Evolutionary conservation across 202 grass and related monocot species (phyloP).

Genomic region (Hordeum pubiflorum): DNA sequence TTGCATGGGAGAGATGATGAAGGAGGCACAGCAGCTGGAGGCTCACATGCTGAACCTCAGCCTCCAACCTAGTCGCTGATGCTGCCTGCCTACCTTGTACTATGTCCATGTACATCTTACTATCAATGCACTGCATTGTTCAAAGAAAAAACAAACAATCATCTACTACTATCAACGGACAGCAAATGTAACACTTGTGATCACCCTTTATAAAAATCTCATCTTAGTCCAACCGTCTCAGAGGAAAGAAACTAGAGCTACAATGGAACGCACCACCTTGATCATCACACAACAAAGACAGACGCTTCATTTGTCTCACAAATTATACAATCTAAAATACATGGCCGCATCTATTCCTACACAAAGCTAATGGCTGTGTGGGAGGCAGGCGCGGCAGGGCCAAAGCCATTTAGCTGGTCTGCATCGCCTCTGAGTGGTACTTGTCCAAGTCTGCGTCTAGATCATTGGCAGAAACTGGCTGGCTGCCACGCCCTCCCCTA

Average conservation of each 20-base stretch:
- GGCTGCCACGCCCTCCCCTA: conserved; percentile 9
- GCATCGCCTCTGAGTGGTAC: conserved; percentile 40
- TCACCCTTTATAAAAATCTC: not conserved
- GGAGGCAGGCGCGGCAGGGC: not conserved
- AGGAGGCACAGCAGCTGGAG: conserved; percentile 46
- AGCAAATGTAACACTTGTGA: not conserved
- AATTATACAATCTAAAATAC: not conserved
- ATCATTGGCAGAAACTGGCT: conserved; percentile 42
- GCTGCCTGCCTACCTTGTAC: not conserved
- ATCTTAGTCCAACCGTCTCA: not conserved
- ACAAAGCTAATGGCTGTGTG: not conserved
- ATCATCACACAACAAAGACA: not conserved
- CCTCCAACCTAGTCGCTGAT: not conserved
- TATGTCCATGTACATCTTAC: not conserved
- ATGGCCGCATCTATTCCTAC: conserved; percentile 1
- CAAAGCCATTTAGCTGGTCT: conserved; percentile 38
- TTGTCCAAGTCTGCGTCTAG: conserved; percentile 68
- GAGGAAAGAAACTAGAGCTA: not conserved
- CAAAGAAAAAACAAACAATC: not conserved
- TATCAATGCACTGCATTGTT: not conserved
- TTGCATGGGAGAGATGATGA: conserved; percentile 49
- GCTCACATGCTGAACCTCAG: conserved; percentile 42
- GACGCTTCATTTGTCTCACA: not conserved
- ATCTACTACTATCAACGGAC: not conserved
- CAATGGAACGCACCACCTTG: not conserved